Percentiles rank a stretch among this genome's conserved stretches.
These are phyloP conservation scores for Candida ipomoeae DNA, from an alignment of 805 yeast genomes.

Conservation along the genomic window DNA sequence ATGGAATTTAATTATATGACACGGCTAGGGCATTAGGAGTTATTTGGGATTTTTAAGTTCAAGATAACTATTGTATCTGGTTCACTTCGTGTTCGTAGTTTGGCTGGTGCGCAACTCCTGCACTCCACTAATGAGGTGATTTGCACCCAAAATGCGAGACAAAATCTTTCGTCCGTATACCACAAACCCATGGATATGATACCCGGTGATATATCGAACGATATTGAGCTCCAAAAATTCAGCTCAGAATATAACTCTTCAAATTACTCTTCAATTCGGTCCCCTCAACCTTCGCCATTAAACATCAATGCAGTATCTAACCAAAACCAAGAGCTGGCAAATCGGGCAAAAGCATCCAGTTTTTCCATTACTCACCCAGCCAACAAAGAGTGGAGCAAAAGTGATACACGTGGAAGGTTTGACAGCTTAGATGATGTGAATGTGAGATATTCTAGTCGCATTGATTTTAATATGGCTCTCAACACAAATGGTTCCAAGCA, in stretches of 20 bases:
- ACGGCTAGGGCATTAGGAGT: no score
- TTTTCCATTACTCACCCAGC: not conserved
- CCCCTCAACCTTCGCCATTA: not conserved
- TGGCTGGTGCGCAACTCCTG: not conserved
- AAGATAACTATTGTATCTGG: not conserved
- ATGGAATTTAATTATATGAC: no score
- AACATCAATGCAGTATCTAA: not conserved
- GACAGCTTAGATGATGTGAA: not conserved
- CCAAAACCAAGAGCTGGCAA: not conserved
- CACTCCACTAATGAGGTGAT: not conserved
- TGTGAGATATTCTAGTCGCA: not conserved
- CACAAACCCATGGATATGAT: not conserved
- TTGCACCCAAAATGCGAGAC: constrained; percentile 1
- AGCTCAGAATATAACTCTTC: not conserved
- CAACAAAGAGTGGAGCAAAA: not conserved
- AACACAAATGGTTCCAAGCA: not conserved
- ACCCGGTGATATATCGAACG: not conserved
- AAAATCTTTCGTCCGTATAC: not conserved
- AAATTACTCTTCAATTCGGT: not conserved
- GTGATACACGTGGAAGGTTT: not conserved
- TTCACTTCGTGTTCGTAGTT: no score
- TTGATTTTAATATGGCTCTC: not conserved
- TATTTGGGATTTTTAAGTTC: no score
- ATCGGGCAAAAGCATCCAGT: not conserved
- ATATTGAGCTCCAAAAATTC: not conserved